Base-by-base conservation (phyloP, 2,329 filamentous ascomycete species). In the Pyrenochaeta sp. region DNA sequence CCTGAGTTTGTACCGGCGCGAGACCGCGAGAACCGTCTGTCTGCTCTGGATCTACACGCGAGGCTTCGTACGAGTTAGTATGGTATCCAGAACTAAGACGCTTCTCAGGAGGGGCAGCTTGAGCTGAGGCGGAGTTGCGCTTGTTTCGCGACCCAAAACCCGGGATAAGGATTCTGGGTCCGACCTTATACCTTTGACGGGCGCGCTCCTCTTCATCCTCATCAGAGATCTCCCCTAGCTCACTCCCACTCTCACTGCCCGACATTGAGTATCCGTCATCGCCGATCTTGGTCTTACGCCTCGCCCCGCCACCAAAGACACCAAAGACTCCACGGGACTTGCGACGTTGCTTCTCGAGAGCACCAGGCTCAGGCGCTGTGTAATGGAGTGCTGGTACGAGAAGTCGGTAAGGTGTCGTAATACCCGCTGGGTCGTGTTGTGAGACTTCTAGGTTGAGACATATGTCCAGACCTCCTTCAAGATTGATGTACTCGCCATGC, bases 371-470 rank as follows among this genome's bases (percentile, higher is more conserved):
- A 12, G 72, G 61, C 7, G 61, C 50, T 8, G 55, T 64, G 50
- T 81, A 88, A 68, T 79, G 79, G 50, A 99, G 80, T 52, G 88
- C 87, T 10, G 96, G 95, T 5, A 99, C 89, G 1, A 98, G 84
- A 5, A 99, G 80, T 39, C 92, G 85, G 76, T 99, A 99, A 8
- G 93, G 92, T 50, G 88, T 86, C 0, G 95, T 99, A 63, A 92
- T 92, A 13, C 95, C 96, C 0, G 91, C 85, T 0, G 95, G 94
- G 68, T 99, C 93, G 62, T 87, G 88, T 44, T 91, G 86, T 68
- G 90, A 93, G 60, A 97, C 88, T 79, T 99, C 95, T 61, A 97
- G 88, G 68, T 97, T 97, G 43, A 99, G 79, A 50, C 88, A 91
- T 36, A 99, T 89, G 65, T 97, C 93, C 9, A 99, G 81, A 0